A percentile compares a stretch with the other conserved stretches of the same genome.
Evolutionary conservation across 495 filamentous ascomycete genomes (phyloP).

Genomic region (Penicillium alfredii): DNA sequence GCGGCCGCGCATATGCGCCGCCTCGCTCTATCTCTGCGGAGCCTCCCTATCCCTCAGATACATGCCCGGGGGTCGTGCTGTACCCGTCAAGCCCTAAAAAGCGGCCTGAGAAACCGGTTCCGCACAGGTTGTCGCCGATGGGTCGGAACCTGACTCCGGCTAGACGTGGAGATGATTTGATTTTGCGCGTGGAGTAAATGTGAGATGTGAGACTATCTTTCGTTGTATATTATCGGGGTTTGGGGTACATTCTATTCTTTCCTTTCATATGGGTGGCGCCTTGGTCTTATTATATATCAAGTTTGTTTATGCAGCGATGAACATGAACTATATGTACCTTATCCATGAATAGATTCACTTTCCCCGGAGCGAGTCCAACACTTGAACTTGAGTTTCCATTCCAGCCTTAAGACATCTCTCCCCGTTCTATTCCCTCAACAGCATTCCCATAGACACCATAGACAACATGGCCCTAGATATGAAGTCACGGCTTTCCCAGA

Average conservation of each 20-base stretch:
- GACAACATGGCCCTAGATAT: too few species aligned
- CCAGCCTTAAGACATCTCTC: too few species aligned
- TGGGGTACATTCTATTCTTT: constrained; percentile 3
- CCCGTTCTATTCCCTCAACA: too few species aligned
- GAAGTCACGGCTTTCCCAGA: too few species aligned
- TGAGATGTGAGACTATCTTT: neutral
- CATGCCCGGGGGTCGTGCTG: constrained; percentile 5
- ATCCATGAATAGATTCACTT: too few species aligned
- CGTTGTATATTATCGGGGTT: neutral
- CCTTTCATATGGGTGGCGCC: too few species aligned
- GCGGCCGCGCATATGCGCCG: constrained; percentile 2
- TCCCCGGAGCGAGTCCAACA: too few species aligned
- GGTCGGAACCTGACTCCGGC: constrained; percentile 37
- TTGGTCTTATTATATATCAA: too few species aligned
- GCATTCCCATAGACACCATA: too few species aligned
- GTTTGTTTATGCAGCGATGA: too few species aligned
- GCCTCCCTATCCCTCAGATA: constrained; percentile 22
- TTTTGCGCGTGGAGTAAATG: constrained; percentile 36
- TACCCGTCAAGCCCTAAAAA: constrained; percentile 22
- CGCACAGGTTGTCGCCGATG: constrained; percentile 21
- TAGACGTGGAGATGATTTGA: constrained; percentile 30
- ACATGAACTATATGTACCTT: too few species aligned
- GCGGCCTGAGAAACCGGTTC: neutral
- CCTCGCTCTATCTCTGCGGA: constrained; percentile 1
- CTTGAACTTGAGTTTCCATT: too few species aligned